Base-by-base conservation (phyloP, 331 rosid species). In the Arachis monticola region DNA sequence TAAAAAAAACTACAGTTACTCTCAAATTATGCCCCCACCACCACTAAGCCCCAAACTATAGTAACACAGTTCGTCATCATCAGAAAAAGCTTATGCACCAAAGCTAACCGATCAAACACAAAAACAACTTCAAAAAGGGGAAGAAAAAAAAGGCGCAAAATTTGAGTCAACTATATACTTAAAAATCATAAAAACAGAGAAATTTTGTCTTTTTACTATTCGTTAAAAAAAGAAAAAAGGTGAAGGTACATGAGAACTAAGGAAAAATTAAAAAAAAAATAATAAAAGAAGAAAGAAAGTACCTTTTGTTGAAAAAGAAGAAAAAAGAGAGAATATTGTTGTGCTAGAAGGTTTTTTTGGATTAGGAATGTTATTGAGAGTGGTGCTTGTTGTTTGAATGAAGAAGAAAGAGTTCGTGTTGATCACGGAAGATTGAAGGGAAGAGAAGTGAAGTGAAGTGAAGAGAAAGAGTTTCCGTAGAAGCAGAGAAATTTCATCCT, bases 401-500 rank as follows among this genome's bases (percentile, higher is more conserved):
- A 8, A 9, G 53, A 70, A 68, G 59, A 75, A 69, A 68, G 60
- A 75, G 75, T 5, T 69, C 35, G 76, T 56, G 76, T 52, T 79
- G 89, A 86, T 77, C 84, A 80, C 79, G 69, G 77, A 74, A 79
- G 75, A 13, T 53, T 53, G 57, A 14, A 44, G 9, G 51, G 55
- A 64, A 45, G 64, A 27, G 64, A 22, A 75, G 87, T 10, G 76
- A 48, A 77, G 88, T 75, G 85, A 46, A 74, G 27, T 40, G 38
- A 63, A 55, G 72, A 76, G 42, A 44, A 79, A 80, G 56, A 75
- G 84, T 12, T 93, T 89, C 77, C 96, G 97, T 91, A 85, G 92
- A 93, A 88, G 97, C 88, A 79, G 96, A 91, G 96, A 85, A 81
- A 83, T 83, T 68, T 70, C 58, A 89, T 91, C 76, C 93, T 82